A percentile compares a stretch with the other conserved stretches of the same genome.
phyloP scores from a whole-genome alignment of 2,329 filamentous ascomycete species.

The Chrysoporthe austroafricana region DNA sequence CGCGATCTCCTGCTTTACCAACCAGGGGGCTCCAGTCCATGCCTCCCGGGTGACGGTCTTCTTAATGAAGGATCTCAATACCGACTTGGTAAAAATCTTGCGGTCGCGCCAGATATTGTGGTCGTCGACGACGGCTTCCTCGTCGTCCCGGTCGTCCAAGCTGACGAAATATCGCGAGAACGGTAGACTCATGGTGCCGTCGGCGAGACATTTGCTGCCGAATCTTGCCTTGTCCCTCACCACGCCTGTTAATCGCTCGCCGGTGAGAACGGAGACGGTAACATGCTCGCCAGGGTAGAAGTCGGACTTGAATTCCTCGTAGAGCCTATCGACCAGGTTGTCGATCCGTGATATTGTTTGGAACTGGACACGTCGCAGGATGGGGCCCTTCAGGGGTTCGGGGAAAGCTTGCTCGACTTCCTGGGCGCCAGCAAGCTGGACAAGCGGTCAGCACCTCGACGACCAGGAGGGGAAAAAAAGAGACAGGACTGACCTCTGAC shows the following conservation, averaged over 20 bases:
- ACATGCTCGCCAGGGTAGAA: conserved; percentile 91
- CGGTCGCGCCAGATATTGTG: conserved; percentile 83
- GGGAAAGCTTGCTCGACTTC: conserved; percentile 93
- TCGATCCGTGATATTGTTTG: conserved; percentile 89
- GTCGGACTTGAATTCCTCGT: conserved; percentile 81
- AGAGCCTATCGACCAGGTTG: conserved; percentile 70
- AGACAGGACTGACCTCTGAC: conserved; percentile 72
- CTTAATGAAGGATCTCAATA: conserved; percentile 91
- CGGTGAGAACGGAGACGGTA: conserved; percentile 70
- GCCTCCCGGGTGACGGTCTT: conserved; percentile 90
- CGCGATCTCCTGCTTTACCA: conserved; percentile 86
- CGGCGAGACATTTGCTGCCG: conserved; percentile 61
- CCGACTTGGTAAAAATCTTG: conserved; percentile 92
- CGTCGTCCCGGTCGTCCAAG: conserved; percentile 66
- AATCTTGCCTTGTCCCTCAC: conserved; percentile 88
- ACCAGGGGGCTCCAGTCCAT: conserved; percentile 96
- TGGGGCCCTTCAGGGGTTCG: conserved; percentile 85
- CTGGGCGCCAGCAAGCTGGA: conserved; percentile 74
- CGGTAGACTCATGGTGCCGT: conserved; percentile 71
- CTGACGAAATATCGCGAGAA: conserved; percentile 82
- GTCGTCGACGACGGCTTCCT: conserved; percentile 80
- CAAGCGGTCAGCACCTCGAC: conserved; percentile 34
- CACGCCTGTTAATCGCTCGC: conserved; percentile 71
- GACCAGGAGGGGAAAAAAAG: conserved; percentile 3
- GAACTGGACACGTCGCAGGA: conserved; percentile 89